phyloP scores from a whole-genome alignment of 257 asterid species.

The Catharanthus roseus region DNA sequence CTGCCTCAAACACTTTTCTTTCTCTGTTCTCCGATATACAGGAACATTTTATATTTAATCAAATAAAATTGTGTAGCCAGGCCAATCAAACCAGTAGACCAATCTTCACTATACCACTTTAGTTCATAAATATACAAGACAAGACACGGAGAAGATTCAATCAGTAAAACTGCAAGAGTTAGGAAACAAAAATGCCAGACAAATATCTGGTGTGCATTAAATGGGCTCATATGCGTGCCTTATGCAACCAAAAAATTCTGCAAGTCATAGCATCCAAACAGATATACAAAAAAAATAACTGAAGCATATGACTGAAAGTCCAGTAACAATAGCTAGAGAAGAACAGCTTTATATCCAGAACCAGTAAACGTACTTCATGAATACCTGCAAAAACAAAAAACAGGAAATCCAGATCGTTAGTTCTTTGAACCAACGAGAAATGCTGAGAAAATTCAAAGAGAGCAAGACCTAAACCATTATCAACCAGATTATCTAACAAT shows the following conservation, averaged over 20 bases:
- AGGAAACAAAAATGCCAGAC: not conserved
- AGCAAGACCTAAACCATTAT: not conserved
- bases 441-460: not conserved
- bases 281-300: not conserved
- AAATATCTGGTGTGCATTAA: not conserved
- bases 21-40: not conserved
- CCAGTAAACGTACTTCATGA: slow-evolving; percentile 75
- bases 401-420: slow-evolving; percentile 18
- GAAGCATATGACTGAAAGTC: not conserved
- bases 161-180: not conserved
- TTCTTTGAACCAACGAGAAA: not conserved
- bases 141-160: too few species aligned
- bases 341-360: slow-evolving; percentile 22
- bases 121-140: not conserved
- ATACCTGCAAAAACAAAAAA: slow-evolving; percentile 63
- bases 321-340: not conserved
- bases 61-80: not conserved
- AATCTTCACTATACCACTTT: not conserved
- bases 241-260: not conserved
- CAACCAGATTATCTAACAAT: not conserved
- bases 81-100: not conserved
- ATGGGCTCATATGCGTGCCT: not conserved
- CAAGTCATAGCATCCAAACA: not conserved
- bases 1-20: not conserved
- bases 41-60: not conserved